phyloP scores from a whole-genome alignment of 345 rosid genomes.

The Lumnitzera racemosa region DNA sequence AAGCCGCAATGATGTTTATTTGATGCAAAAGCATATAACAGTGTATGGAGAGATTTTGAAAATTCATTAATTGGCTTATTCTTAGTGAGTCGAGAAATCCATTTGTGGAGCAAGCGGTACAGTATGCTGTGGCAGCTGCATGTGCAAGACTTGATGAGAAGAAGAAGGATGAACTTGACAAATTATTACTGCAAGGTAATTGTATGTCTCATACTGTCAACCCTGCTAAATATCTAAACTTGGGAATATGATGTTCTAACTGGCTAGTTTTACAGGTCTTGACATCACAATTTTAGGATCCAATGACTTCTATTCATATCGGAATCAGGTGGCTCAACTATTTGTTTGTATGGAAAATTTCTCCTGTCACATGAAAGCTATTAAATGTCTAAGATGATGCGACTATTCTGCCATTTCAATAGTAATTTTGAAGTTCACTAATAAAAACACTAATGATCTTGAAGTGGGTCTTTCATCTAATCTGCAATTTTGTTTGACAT shows the following conservation, averaged over 20 bases:
- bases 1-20: too few relatives aligned
- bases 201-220: background rate
- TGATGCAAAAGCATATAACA: too few relatives aligned
- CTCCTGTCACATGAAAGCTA: too few relatives aligned
- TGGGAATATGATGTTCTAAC: constrained; percentile 16
- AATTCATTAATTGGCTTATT: background rate
- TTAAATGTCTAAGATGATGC: too few relatives aligned
- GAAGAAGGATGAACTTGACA: constrained; percentile 47
- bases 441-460: too few relatives aligned
- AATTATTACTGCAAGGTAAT: constrained; percentile 76
- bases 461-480: too few relatives aligned
- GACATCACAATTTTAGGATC: constrained; percentile 81
- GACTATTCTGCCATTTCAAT: too few relatives aligned
- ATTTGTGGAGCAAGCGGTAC: constrained; percentile 78
- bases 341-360: background rate
- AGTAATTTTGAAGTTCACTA: too few relatives aligned
- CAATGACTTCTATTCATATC: constrained; percentile 93
- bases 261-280: constrained; percentile 57
- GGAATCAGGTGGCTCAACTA: constrained; percentile 54
- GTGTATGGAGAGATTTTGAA: too few relatives aligned
- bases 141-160: constrained; percentile 38
- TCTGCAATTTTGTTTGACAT: too few relatives aligned
- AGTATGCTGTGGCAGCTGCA: constrained; percentile 82
- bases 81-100: constrained; percentile 76
- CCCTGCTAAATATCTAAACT: too few relatives aligned